A percentile compares a stretch with the other conserved stretches of the same genome.
Conservation (phyloP, 306 rosid genomes). For the Casuarina equisetifolia region DNA sequence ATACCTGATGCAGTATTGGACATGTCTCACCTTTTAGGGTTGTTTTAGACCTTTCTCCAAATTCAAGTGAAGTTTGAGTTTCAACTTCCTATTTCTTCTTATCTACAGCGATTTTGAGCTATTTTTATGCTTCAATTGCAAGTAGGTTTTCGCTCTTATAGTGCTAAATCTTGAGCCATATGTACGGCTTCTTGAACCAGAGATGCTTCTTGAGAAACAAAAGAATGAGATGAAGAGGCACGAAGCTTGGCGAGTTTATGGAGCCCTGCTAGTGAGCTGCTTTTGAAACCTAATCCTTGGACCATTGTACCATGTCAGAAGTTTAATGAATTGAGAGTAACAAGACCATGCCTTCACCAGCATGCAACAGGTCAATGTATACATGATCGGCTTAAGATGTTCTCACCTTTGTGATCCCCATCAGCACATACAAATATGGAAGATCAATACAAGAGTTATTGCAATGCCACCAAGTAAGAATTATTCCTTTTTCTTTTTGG, state of each 20-base stretch:
- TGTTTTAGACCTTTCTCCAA: neutral
- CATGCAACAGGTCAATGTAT: conserved; percentile 48
- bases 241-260: conserved; percentile 87
- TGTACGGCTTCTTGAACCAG: conserved; percentile 78
- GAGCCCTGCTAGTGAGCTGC: conserved; percentile 71
- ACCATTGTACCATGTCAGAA: neutral
- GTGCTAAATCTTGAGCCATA: conserved; percentile 76
- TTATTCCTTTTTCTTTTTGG: neutral
- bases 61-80: conserved; percentile 21
- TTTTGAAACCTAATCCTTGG: conserved; percentile 6
- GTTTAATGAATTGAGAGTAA: neutral
- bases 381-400: conserved; percentile 40
- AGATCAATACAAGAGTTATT: conserved; percentile 19
- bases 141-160: conserved; percentile 70
- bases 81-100: conserved; percentile 6
- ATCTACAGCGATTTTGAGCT: conserved; percentile 16
- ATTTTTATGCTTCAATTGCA: conserved; percentile 26
- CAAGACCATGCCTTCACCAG: conserved; percentile 24
- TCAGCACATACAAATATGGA: conserved; percentile 23
- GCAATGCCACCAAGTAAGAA: conserved; percentile 29
- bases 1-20: neutral
- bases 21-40: neutral
- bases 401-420: conserved; percentile 36
- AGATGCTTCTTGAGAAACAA: conserved; percentile 73
- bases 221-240: conserved; percentile 81